These are phyloP conservation scores for Rosa lucieae DNA, from an alignment of 306 rosid genomes.

Conservation along the genomic window DNA sequence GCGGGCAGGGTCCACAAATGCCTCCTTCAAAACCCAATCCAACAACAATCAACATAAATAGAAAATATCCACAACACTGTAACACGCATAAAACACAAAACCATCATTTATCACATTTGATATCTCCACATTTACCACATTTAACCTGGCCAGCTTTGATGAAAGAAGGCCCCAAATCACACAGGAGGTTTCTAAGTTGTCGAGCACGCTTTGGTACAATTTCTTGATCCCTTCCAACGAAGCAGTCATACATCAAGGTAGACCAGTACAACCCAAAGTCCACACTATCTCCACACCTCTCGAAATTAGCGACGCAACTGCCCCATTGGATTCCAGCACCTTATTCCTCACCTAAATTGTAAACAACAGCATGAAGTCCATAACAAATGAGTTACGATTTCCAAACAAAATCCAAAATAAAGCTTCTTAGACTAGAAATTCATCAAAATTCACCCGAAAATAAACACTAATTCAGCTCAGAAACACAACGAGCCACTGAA, in stretches of 20 bases:
- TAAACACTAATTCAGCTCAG: background rate
- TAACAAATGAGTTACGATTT: too few species aligned
- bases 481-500: background rate
- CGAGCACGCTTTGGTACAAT: slow-evolving; percentile 96
- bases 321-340: slow-evolving; percentile 89
- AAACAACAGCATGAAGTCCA: slow-evolving; percentile 18
- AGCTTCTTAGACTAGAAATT: too few species aligned
- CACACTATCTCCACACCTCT: slow-evolving; percentile 96
- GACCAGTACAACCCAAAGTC: slow-evolving; percentile 91
- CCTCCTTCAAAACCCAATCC: slow-evolving; percentile 50
- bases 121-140: too few species aligned
- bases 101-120: too few species aligned
- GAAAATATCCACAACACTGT: background rate
- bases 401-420: too few species aligned
- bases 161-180: slow-evolving; percentile 94
- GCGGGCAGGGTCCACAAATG: slow-evolving; percentile 64
- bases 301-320: slow-evolving; percentile 60
- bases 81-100: background rate
- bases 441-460: background rate
- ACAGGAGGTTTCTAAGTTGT: slow-evolving; percentile 91
- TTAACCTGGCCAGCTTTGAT: slow-evolving; percentile 90
- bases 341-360: slow-evolving; percentile 69
- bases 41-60: background rate
- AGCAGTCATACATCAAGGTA: slow-evolving; percentile 70
- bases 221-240: slow-evolving; percentile 97